Evolutionary conservation across 768 basidiomycete species (phyloP).

Genomic region (Suillus paluster): DNA sequence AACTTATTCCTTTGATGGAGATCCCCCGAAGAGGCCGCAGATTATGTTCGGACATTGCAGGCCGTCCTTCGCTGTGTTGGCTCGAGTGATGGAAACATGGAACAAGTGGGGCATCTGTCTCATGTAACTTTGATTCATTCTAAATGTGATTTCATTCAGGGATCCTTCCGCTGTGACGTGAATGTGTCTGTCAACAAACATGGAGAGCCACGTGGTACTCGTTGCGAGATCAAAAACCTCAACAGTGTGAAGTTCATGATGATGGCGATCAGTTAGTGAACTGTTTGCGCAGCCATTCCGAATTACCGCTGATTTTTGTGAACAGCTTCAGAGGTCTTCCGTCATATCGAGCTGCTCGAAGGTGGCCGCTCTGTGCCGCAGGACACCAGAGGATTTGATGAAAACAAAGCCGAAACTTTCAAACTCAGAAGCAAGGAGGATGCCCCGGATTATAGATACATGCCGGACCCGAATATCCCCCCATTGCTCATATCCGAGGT

Average conservation of each 20-base stretch:
- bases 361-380: conserved; percentile 56
- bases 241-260: conserved; percentile 88
- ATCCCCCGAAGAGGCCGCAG: conserved; percentile 88
- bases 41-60: conserved; percentile 85
- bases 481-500: conserved; percentile 64
- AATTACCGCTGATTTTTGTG: background rate
- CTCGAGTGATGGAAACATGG: conserved; percentile 96
- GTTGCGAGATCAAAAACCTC: conserved; percentile 97
- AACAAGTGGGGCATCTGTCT: conserved; percentile 61
- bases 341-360: conserved; percentile 69
- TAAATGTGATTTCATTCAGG: conserved; percentile 50
- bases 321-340: conserved; percentile 79
- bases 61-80: conserved; percentile 80
- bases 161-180: conserved; percentile 92
- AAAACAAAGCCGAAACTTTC: conserved; percentile 80
- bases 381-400: conserved; percentile 92
- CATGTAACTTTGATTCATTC: background rate
- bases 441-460: conserved; percentile 94
- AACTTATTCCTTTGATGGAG: conserved; percentile 26
- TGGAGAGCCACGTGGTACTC: conserved; percentile 69
- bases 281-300: background rate
- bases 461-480: conserved; percentile 96
- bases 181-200: conserved; percentile 87
- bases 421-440: conserved; percentile 88
- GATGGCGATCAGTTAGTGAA: conserved; percentile 76